Percentiles rank a stretch among this genome's conserved stretches.
phyloP scores from a whole-genome alignment of 257 asterid genomes.

The Petrea volubilis region DNA sequence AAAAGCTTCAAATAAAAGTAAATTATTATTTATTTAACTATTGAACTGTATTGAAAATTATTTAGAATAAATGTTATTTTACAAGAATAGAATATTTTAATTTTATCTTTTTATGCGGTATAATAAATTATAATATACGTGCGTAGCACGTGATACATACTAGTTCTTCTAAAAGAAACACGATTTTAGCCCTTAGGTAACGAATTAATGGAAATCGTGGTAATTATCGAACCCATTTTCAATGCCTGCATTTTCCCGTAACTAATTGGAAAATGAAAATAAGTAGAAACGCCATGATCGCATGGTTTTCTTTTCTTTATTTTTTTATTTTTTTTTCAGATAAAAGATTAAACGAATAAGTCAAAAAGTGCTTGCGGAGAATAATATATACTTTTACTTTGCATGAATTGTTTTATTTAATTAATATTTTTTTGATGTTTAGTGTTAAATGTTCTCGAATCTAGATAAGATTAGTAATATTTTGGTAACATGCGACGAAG shows the following conservation, averaged over 20 bases:
- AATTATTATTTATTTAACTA: no score
- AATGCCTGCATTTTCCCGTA: slow-evolving; percentile 18
- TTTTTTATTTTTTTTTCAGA: no score
- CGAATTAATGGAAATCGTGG: background rate
- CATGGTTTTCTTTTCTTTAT: background rate
- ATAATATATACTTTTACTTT: background rate
- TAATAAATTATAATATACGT: no score
- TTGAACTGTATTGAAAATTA: no score
- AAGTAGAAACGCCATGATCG: background rate
- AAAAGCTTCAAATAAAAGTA: no score
- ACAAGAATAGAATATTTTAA: no score
- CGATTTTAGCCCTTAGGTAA: background rate
- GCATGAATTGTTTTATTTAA: background rate
- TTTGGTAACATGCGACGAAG: background rate
- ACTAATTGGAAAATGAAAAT: background rate
- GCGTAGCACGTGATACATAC: no score
- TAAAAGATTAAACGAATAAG: background rate
- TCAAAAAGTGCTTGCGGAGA: background rate
- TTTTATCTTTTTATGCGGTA: no score
- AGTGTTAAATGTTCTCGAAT: background rate
- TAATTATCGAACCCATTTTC: slow-evolving; percentile 12
- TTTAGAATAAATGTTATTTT: no score
- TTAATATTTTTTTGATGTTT: background rate
- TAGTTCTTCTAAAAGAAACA: background rate
- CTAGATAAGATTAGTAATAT: background rate